Evolutionary conservation across 2,329 filamentous ascomycete genomes (phyloP).

Genomic region (Pseudopithomyces chartarum): DNA sequence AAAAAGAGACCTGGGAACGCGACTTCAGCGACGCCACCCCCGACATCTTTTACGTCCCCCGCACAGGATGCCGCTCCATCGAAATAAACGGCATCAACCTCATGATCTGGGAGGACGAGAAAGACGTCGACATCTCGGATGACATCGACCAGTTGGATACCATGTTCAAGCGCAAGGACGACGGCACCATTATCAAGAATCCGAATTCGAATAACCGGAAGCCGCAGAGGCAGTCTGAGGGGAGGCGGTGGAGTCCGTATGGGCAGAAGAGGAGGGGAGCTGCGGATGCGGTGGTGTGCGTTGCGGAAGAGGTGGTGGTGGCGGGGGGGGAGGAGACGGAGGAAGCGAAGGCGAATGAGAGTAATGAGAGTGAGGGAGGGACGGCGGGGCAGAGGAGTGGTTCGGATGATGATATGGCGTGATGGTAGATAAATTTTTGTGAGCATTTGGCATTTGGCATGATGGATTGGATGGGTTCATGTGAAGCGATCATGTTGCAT

Average conservation of each 20-base stretch:
- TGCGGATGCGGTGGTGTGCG: slow-evolving; percentile 24
- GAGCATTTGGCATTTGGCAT: neutral
- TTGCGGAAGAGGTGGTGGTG: slow-evolving; percentile 23
- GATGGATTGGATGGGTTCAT: too few relatives aligned
- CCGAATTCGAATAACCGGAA: slow-evolving; percentile 40
- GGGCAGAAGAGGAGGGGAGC: slow-evolving; percentile 33
- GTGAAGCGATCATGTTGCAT: neutral
- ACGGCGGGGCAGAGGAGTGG: neutral
- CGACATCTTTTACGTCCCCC: slow-evolving; percentile 43
- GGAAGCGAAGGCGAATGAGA: neutral
- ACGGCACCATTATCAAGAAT: slow-evolving; percentile 45
- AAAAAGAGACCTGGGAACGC: slow-evolving; percentile 44
- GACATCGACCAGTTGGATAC: slow-evolving; percentile 43
- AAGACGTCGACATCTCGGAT: slow-evolving; percentile 44
- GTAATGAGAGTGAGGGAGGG: slow-evolving; percentile 5
- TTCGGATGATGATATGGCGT: slow-evolving; percentile 6
- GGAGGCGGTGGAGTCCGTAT: slow-evolving; percentile 42
- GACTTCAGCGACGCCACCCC: slow-evolving; percentile 31
- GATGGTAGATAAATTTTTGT: neutral
- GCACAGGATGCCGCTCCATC: slow-evolving; percentile 42
- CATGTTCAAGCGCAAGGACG: slow-evolving; percentile 43
- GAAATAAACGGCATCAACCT: slow-evolving; percentile 46
- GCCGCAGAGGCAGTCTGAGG: slow-evolving; percentile 27
- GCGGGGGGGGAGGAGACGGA: neutral
- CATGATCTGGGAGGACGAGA: slow-evolving; percentile 48